A percentile compares a stretch with the other conserved stretches of the same genome.
These are phyloP conservation scores for Aspergillus vadensis DNA, from an alignment of 2,329 filamentous ascomycete species.

Conservation along the genomic window DNA sequence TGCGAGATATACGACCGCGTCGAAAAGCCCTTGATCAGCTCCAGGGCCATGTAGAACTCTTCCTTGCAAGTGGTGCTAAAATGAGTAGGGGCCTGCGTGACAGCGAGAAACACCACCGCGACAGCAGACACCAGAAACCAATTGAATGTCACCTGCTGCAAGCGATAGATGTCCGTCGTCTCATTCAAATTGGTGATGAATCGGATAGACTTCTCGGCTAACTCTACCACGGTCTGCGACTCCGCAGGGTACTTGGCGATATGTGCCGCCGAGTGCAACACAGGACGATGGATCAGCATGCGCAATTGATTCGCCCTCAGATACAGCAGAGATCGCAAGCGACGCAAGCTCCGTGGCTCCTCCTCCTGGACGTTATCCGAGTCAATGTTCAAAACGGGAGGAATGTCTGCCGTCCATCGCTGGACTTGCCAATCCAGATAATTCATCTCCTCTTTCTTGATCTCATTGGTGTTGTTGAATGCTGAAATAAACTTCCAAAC, in stretches of 20 bases:
- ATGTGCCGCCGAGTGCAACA: slow-evolving; percentile 72
- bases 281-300: slow-evolving; percentile 82
- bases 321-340: slow-evolving; percentile 80
- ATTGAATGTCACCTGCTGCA: slow-evolving; percentile 65
- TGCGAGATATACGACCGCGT: slow-evolving; percentile 63
- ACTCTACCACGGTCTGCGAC: slow-evolving; percentile 67
- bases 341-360: slow-evolving; percentile 63
- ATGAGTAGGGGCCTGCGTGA: slow-evolving; percentile 61
- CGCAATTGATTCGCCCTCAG: slow-evolving; percentile 87
- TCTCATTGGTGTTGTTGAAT: slow-evolving; percentile 64
- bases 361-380: slow-evolving; percentile 48
- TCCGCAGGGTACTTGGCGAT: slow-evolving; percentile 74
- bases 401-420: slow-evolving; percentile 75
- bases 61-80: slow-evolving; percentile 61
- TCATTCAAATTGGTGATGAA: slow-evolving; percentile 62
- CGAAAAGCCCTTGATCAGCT: slow-evolving; percentile 63
- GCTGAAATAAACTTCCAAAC: slow-evolving; percentile 83
- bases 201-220: slow-evolving; percentile 65
- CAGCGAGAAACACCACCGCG: slow-evolving; percentile 64
- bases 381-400: slow-evolving; percentile 64
- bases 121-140: slow-evolving; percentile 66
- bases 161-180: slow-evolving; percentile 62
- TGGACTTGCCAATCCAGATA: slow-evolving; percentile 79
- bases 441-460: slow-evolving; percentile 74
- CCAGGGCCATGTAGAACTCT: slow-evolving; percentile 66